Evolutionary conservation across 140 eudicot species (phyloP), one percentile per base, ranked within the genome.

Genomic region (Bidens hawaiensis): DNA sequence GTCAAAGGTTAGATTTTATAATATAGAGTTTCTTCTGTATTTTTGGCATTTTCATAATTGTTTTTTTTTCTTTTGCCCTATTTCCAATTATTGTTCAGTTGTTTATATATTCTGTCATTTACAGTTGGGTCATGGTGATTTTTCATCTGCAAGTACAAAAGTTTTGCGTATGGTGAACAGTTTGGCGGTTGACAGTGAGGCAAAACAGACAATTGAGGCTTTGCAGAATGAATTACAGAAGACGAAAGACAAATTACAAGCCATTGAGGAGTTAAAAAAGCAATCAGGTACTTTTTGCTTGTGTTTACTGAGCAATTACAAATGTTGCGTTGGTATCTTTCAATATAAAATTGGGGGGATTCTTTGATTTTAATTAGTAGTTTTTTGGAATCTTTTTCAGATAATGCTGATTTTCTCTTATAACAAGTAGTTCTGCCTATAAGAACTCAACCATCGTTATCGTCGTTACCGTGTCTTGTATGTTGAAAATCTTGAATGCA

Each of bases 61-160:
- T 68, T 17, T 43, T 65, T 19, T 46, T 53, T 21, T 46, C 1
- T 43, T 40, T 69, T 9, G 15, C n/a, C n/a, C n/a, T n/a, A n/a
- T n/a, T n/a, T 18, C 34, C 42, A 41, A 11, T 31, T 51, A 27
- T 30, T 53, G 17, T 60, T 63, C 76, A 62, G 34, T 21, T 70
- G 45, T 31, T 23, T 52, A 31, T 46, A 14, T 14, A 33, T 9
- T 53, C 30, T 60, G 33, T 62, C 45, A 64, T 61, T 19, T 67
- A 65, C 88, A 88, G 99, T 50, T 93, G 67, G 99, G 97, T 30
- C 99, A 93, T 85, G 99, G 99, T 41, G 95, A 93, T 75, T 93
- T 77, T 85, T 93, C 99, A 67, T 80, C 95, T 40, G 78, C 95
- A 55, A 93, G 77, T 71, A 93, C 99, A 47, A 88, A 83, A 83